Conservation (phyloP, 108 stramenopile species). For the Cyclotella atomus region DNA sequence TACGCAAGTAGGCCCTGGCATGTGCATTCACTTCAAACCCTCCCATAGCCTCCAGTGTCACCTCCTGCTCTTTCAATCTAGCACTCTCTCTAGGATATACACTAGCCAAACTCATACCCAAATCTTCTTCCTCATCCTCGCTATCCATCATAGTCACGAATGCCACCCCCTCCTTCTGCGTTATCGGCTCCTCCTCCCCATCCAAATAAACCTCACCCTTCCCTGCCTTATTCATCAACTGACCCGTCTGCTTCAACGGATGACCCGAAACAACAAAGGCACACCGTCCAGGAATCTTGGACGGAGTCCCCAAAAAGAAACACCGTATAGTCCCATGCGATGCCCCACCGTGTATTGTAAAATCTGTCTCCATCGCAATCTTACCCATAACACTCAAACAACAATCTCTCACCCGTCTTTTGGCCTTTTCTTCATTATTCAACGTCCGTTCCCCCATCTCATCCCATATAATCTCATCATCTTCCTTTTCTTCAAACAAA, state of each 20-base stretch:
- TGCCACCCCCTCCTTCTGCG: conserved; percentile 31
- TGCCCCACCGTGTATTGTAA: conserved; percentile 50
- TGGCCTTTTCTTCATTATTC: conserved; percentile 28
- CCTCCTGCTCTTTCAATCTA: conserved; percentile 24
- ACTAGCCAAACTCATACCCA: background rate
- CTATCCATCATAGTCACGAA: conserved; percentile 6
- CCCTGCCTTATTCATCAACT: conserved; percentile 47
- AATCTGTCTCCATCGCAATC: conserved; percentile 37
- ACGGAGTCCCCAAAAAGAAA: conserved; percentile 49
- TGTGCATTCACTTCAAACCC: conserved; percentile 40
- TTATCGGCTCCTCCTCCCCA: conserved; percentile 34
- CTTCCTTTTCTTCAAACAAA: conserved; percentile 51
- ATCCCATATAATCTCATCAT: conserved; percentile 27
- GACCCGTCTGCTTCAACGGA: conserved; percentile 43
- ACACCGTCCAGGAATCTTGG: conserved; percentile 42
- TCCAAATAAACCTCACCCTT: conserved; percentile 47
- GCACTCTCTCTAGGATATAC: conserved; percentile 36
- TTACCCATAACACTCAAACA: conserved; percentile 43
- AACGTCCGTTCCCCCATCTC: conserved; percentile 11
- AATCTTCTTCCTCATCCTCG: conserved; percentile 4
- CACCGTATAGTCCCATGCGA: conserved; percentile 46
- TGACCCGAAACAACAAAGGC: conserved; percentile 51
- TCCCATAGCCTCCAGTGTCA: conserved; percentile 24
- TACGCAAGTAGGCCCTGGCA: conserved; percentile 46
- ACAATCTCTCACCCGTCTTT: conserved; percentile 36